A percentile compares a stretch with the other conserved stretches of the same genome.
These are phyloP conservation scores for Naematelia aurantialba DNA, from an alignment of 768 basidiomycete genomes.

Conservation along the genomic window DNA sequence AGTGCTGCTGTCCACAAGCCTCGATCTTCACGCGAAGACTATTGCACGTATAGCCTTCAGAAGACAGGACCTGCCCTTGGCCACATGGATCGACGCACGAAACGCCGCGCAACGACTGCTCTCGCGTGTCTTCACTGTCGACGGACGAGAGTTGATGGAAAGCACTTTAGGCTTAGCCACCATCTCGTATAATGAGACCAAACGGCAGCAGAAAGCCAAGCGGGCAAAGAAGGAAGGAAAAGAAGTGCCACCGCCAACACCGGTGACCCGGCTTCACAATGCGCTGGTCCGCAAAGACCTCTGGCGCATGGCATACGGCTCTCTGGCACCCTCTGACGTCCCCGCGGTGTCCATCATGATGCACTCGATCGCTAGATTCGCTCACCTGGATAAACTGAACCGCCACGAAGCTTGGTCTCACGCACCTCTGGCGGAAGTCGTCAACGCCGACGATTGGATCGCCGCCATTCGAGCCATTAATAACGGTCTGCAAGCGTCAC, in stretches of 20 bases:
- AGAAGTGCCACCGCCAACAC: slow-evolving; percentile 12
- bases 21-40: slow-evolving; percentile 58
- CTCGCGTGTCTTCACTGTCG: slow-evolving; percentile 43
- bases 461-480: slow-evolving; percentile 62
- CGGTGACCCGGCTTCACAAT: slow-evolving; percentile 25
- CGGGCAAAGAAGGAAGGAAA: slow-evolving; percentile 13
- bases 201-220: slow-evolving; percentile 11
- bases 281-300: slow-evolving; percentile 57
- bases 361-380: slow-evolving; percentile 58
- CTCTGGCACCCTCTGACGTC: slow-evolving; percentile 60
- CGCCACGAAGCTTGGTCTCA: slow-evolving; percentile 43
- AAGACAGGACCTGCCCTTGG: slow-evolving; percentile 49
- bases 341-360: slow-evolving; percentile 62
- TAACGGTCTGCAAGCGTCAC: slow-evolving; percentile 58
- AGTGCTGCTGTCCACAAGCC: slow-evolving; percentile 31
- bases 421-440: slow-evolving; percentile 30
- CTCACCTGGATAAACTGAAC: slow-evolving; percentile 64
- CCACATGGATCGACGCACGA: slow-evolving; percentile 55
- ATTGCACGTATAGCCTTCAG: slow-evolving; percentile 57
- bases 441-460: slow-evolving; percentile 40
- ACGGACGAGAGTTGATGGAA: slow-evolving; percentile 42
- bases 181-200: slow-evolving; percentile 34
- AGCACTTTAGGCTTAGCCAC: slow-evolving; percentile 34
- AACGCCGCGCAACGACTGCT: slow-evolving; percentile 53
- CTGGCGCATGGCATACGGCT: slow-evolving; percentile 67